Evolutionary conservation across 1,284 basidiomycete species (phyloP).

Genomic region (Vanrija humicola): DNA sequence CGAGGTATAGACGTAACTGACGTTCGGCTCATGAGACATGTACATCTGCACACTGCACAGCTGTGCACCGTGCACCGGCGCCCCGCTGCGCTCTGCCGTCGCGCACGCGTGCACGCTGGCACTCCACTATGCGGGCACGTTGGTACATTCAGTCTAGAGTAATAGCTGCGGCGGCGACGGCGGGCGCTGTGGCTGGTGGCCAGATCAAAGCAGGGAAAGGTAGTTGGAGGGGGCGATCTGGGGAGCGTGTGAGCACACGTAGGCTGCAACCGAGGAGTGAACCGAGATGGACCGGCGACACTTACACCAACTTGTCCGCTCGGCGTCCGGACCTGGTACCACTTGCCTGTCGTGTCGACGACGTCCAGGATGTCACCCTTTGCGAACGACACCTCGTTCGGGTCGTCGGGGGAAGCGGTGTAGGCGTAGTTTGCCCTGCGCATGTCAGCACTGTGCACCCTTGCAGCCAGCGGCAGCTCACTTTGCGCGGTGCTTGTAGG

Average conservation of each 20-base stretch:
- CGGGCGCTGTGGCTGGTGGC: slow-evolving; percentile 1
- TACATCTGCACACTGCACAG: no score
- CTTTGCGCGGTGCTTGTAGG: slow-evolving; percentile 25
- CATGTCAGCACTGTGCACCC: neutral
- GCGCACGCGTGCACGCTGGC: no score
- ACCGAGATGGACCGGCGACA: slow-evolving; percentile 3
- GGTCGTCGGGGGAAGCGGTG: slow-evolving; percentile 86
- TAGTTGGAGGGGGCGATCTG: slow-evolving; percentile 48
- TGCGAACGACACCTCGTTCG: slow-evolving; percentile 89
- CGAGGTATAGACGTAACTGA: neutral
- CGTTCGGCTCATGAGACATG: no score
- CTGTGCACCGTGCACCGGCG: no score
- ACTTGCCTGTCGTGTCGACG: slow-evolving; percentile 85
- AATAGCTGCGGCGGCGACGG: no score
- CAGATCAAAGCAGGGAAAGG: slow-evolving; percentile 27
- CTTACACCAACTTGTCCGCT: slow-evolving; percentile 71
- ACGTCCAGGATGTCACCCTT: slow-evolving; percentile 95
- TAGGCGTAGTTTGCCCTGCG: slow-evolving; percentile 56
- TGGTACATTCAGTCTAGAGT: no score
- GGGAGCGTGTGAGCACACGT: neutral
- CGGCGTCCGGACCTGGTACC: slow-evolving; percentile 88
- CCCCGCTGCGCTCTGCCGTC: neutral
- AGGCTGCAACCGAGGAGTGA: neutral
- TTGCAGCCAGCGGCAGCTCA: slow-evolving; percentile 11
- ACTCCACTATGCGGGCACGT: no score